These are phyloP conservation scores for Cladochytrium replicatum DNA, from an alignment of 192 early-diverging fungal species.

Conservation along the genomic window DNA sequence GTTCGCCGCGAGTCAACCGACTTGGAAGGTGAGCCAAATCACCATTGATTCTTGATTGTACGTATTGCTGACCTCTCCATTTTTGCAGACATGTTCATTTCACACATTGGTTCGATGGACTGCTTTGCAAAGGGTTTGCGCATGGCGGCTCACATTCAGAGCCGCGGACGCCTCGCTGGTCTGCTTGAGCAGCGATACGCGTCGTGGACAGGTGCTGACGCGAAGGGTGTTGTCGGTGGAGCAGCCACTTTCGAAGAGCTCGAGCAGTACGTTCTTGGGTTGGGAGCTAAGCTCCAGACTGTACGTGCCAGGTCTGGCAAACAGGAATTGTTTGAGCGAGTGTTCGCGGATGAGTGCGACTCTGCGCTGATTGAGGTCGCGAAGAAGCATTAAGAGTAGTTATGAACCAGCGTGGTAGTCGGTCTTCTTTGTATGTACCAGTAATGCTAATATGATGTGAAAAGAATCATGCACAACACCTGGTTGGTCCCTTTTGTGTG, in stretches of 20 bases:
- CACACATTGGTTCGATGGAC: constrained; percentile 24
- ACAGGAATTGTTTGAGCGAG: constrained; percentile 13
- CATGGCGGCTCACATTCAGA: constrained; percentile 13
- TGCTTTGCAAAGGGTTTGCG: constrained; percentile 19
- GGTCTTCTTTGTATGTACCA: no score
- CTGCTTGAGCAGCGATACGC: constrained; percentile 14
- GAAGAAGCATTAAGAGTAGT: no score
- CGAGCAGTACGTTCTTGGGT: constrained; percentile 10
- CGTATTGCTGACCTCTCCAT: no score
- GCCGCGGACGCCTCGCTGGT: constrained; percentile 11
- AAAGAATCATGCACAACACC: no score
- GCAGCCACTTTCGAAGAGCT: constrained; percentile 12
- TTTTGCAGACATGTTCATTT: constrained; percentile 27
- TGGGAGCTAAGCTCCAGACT: constrained; percentile 2
- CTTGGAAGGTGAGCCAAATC: constrained; percentile 15
- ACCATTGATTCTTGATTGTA: no score
- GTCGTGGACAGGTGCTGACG: constrained; percentile 10
- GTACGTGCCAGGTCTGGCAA: constrained; percentile 1
- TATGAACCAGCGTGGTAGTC: no score
- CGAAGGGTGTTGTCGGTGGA: constrained; percentile 5
- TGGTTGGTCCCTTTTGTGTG: no score
- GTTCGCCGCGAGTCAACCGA: constrained; percentile 29
- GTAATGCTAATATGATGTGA: no score
- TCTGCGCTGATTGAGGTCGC: no score
- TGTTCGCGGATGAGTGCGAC: no score